phyloP scores from a whole-genome alignment of 208 protist species.

The Leishmania tropica region DNA sequence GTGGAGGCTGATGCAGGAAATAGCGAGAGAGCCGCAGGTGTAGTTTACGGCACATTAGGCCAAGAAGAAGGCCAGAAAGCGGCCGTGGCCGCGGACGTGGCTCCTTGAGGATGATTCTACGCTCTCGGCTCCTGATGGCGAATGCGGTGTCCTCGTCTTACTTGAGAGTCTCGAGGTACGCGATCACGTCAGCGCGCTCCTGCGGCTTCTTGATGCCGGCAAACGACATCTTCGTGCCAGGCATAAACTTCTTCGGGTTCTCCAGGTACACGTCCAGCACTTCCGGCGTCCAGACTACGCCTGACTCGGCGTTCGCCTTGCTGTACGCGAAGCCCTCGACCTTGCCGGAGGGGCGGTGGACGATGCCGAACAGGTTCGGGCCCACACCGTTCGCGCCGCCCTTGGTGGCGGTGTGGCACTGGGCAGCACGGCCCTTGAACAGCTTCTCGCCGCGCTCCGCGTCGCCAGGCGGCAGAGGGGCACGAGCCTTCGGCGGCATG shows the following conservation, averaged over 20 bases:
- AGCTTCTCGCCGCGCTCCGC: constrained; percentile 88
- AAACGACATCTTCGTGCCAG: constrained; percentile 98
- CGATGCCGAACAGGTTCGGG: constrained; percentile 92
- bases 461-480: constrained; percentile 81
- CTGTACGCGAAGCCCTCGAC: constrained; percentile 95
- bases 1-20: neutral
- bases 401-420: constrained; percentile 92
- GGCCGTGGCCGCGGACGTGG: neutral
- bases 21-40: neutral
- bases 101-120: neutral
- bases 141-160: neutral
- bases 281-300: constrained; percentile 93
- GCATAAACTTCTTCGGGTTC: constrained; percentile 98
- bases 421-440: constrained; percentile 93
- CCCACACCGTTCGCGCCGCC: constrained; percentile 93
- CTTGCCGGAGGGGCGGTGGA: constrained; percentile 90
- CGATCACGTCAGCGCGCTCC: constrained; percentile 95
- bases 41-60: neutral
- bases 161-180: constrained; percentile 89
- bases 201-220: constrained; percentile 94
- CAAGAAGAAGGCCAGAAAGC: neutral
- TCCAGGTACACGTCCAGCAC: constrained; percentile 95
- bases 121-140: neutral
- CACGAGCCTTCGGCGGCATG: constrained; percentile 76
- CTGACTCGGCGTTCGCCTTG: constrained; percentile 93